These are phyloP conservation scores for Balakata baccata DNA, from an alignment of 345 rosid genomes.

Conservation along the genomic window DNA sequence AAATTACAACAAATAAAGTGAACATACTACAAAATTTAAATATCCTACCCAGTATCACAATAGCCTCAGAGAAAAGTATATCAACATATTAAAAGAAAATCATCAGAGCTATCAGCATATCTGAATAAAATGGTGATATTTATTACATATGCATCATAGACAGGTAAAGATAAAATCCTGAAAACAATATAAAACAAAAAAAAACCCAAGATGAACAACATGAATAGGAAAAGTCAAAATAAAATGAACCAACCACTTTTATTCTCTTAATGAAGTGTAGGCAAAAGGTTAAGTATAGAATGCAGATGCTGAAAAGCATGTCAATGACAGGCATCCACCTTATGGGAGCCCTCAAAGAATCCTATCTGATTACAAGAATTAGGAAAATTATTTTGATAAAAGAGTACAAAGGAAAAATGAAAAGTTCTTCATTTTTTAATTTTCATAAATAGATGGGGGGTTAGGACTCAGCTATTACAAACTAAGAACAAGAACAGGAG, in stretches of 20 bases:
- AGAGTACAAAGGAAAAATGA: background rate
- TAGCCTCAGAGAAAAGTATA: background rate
- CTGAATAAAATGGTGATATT: background rate
- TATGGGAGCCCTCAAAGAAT: background rate
- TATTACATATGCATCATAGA: background rate
- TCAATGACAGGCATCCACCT: background rate
- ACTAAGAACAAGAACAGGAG: background rate
- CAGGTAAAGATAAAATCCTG: background rate
- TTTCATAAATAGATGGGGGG: background rate
- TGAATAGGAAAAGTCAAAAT: no score
- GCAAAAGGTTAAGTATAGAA: background rate
- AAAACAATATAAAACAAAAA: background rate
- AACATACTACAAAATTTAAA: background rate
- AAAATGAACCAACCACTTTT: no score
- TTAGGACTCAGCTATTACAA: background rate
- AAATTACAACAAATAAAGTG: conserved; percentile 4
- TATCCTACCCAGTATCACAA: background rate
- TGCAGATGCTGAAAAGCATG: background rate
- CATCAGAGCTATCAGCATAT: background rate
- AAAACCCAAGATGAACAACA: background rate
- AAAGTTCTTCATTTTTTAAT: background rate
- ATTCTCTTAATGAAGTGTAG: background rate
- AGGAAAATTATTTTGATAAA: background rate
- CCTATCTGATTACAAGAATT: background rate
- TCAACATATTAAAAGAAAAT: background rate